Evolutionary conservation across 108 stramenopile genomes (phyloP), one percentile per base, ranked within the genome.

Genomic region (Nitzschia sp.): DNA sequence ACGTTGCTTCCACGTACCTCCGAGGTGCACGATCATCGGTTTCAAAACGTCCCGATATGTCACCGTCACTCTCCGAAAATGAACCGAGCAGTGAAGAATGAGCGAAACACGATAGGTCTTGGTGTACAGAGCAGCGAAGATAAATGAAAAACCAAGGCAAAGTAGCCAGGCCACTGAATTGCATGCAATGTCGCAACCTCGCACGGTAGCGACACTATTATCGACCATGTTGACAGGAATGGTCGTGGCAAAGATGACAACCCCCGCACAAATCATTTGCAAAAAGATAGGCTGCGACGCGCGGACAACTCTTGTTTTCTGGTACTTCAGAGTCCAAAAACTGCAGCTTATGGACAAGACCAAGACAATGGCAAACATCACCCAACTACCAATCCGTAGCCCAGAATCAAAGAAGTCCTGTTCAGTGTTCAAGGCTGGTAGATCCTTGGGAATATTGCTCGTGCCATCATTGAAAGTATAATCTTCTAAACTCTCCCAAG

Each of bases 401-500:
- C 19, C 48, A n/a, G 9, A n/a, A 50, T 50, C 4, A 4, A 50
- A 16, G 4, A 5, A 21, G 21, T 50, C 19, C 19, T 50, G 19
- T 50, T 50, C 16, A 50, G 21, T 22, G 19, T 16, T 22, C 21
- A 22, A 16, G 19, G 19, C 19, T 50, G 48, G 48, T n/a, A 50
- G 13, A 58, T 76, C 76, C 1, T 29, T 16, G 13, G 81, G 79
- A 22, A 57, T 25, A 21, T 48, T 72, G 23, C 34, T 57, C 21
- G 80, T 75, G 0, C 81, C 81, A 69, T 76, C 77, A 47, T 78
- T 75, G 73, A 78, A 86, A 11, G 68, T 50, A 34, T 57, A 83
- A 2, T 58, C 34, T 30, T 3, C 22, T 17, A 68, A 11, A 16
- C 44, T 47, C 46, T 47, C 35, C 81, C 79, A 83, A 22, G 36